Conservation (phyloP, 2,329 filamentous ascomycete species). For the Polychaeton citri region DNA sequence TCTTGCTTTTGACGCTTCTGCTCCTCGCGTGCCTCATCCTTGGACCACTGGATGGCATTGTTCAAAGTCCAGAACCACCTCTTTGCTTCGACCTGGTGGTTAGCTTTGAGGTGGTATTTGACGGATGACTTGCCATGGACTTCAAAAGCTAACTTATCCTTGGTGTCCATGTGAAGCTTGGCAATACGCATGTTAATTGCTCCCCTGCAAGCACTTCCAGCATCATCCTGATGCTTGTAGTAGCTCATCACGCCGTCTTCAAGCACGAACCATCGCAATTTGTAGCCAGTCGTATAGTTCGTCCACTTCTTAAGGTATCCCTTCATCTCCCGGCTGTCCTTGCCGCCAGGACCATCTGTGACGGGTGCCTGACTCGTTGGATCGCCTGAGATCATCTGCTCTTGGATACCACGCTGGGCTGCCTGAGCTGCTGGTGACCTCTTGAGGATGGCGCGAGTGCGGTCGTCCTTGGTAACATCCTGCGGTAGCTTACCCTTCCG, state of each 20-base stretch:
- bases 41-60: constrained; percentile 96
- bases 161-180: constrained; percentile 83
- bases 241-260: constrained; percentile 97
- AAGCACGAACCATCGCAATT: constrained; percentile 92
- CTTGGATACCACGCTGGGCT: constrained; percentile 88
- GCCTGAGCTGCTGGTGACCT: constrained; percentile 87
- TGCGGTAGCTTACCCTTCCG: constrained; percentile 91
- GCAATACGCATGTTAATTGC: constrained; percentile 99
- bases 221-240: constrained; percentile 98
- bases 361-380: constrained; percentile 35
- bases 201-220: constrained; percentile 86
- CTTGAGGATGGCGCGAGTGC: constrained; percentile 77
- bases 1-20: constrained; percentile 61
- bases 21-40: constrained; percentile 90
- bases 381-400: constrained; percentile 86
- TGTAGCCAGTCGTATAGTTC: constrained; percentile 95
- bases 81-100: constrained; percentile 96
- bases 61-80: constrained; percentile 98
- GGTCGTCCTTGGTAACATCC: constrained; percentile 90
- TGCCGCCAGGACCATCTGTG: constrained; percentile 50
- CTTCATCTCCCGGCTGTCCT: constrained; percentile 92
- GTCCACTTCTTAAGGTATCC: constrained; percentile 99
- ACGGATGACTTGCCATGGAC: constrained; percentile 97
- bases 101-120: constrained; percentile 95
- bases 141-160: constrained; percentile 95